Conservation (phyloP, 345 rosid species). For the Citrus australasica region DNA sequence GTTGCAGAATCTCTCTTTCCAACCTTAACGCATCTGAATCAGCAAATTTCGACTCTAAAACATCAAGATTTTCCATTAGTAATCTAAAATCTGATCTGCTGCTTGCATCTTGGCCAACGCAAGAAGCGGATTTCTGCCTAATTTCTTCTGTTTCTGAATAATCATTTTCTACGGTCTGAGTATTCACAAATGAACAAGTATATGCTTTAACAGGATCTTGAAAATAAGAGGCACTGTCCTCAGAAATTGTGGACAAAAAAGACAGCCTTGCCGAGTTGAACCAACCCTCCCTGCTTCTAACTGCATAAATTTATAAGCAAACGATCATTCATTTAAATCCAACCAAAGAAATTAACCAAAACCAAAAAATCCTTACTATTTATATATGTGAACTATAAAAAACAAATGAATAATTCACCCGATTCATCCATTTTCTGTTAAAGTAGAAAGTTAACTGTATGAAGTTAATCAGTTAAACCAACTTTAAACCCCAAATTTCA, state of each 20-base stretch:
- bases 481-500: neutral
- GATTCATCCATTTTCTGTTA: neutral
- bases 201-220: slow-evolving; percentile 33
- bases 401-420: neutral
- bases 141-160: slow-evolving; percentile 26
- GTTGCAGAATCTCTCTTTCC: slow-evolving; percentile 63
- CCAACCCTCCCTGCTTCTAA: slow-evolving; percentile 42
- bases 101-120: slow-evolving; percentile 14
- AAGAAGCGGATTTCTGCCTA: slow-evolving; percentile 26
- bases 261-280: slow-evolving; percentile 35
- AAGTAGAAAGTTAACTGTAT: no score
- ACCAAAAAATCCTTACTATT: neutral
- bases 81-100: slow-evolving; percentile 39
- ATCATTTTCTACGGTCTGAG: slow-evolving; percentile 35
- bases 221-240: slow-evolving; percentile 27
- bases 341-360: neutral
- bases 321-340: neutral
- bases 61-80: slow-evolving; percentile 62
- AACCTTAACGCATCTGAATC: slow-evolving; percentile 41
- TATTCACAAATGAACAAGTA: slow-evolving; percentile 30
- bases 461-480: neutral
- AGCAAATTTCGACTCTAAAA: slow-evolving; percentile 54
- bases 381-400: neutral
- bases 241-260: slow-evolving; percentile 39
- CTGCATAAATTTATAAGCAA: slow-evolving; percentile 30